Base-by-base conservation (phyloP, 441 rosid species). In the Populus trichocarpa region DNA sequence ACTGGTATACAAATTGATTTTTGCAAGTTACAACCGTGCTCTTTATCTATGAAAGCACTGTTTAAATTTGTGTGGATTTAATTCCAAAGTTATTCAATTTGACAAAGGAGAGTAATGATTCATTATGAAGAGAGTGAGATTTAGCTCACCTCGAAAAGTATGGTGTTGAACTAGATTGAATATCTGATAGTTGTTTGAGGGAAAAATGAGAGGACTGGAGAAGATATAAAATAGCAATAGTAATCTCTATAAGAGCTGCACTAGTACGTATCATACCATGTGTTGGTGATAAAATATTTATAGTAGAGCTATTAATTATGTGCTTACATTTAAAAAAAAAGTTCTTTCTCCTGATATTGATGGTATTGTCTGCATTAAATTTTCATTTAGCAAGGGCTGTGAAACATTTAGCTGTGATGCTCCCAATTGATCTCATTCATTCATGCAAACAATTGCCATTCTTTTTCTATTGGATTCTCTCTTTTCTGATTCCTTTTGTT, bases 401-500 rank as follows among this genome's bases (percentile, higher is more conserved):
- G 22, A 57, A 57, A 57, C 63, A 57, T 57, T 57, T 20, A 20
- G 23, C 63, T 20, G 63, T 57, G 63, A 57, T 57, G 63, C 63
- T 57, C 11, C 63, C 23, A 3, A n/a, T n/a, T 59, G 65, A 59
- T 59, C 4, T 59, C 26, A 59, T n/a, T 3, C 4, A n/a, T 2
- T 59, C 65, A 59, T 8, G 26, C 65, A 59, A n/a, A 22, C 65
- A 59, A 59, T 4, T n/a, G 12, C 65, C 25, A 59, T 59, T 59
- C 26, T 1, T 59, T 59, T 59, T 6, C 70, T 26, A 6, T 26
- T 67, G 35, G 30, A 28, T 28, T 28, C 30, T 28, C 30, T 28
- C 65, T n/a, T 59, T 63, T 36, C 71, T 77, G 70, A 77, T 75
- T 64, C 30, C 22, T 36, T 78, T 79, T 66, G 6, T 11, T 79